These are phyloP conservation scores for Porogramme epimiltina DNA, from an alignment of 1,284 basidiomycete genomes.

Conservation along the genomic window DNA sequence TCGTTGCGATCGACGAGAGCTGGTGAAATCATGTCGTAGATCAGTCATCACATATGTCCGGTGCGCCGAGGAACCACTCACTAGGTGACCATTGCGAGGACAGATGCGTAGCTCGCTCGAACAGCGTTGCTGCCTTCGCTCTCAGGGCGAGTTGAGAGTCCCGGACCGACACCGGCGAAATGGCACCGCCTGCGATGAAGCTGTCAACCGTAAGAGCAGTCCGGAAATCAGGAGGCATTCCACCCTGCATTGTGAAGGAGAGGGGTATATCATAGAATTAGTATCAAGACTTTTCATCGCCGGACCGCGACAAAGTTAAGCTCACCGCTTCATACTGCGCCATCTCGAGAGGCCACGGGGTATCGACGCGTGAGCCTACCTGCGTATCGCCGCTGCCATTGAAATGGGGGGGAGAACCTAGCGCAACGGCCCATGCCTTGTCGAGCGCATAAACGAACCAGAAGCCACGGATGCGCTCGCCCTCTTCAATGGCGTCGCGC, in stretches of 20 bases:
- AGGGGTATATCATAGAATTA: not conserved
- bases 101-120: constrained; percentile 36
- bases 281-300: too few species aligned
- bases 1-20: constrained; percentile 19
- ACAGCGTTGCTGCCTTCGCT: constrained; percentile 39
- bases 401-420: constrained; percentile 37
- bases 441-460: constrained; percentile 46
- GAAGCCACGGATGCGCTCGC: constrained; percentile 46
- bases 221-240: constrained; percentile 17
- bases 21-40: not conserved
- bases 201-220: constrained; percentile 27
- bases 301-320: not conserved
- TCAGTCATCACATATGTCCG: too few species aligned
- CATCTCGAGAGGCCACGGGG: constrained; percentile 43
- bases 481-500: constrained; percentile 39
- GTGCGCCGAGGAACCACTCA: constrained; percentile 9
- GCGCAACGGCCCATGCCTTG: constrained; percentile 43
- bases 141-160: constrained; percentile 24
- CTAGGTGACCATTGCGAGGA: constrained; percentile 27
- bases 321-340: constrained; percentile 34
- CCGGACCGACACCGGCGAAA: constrained; percentile 9
- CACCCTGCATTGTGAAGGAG: constrained; percentile 10
- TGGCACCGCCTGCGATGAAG: constrained; percentile 28
- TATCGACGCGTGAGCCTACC: constrained; percentile 35
- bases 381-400: constrained; percentile 24